Percentiles rank a stretch among this genome's conserved stretches.
phyloP scores from a whole-genome alignment of 352 stramenopile species.

The Phytophthora idaei region DNA sequence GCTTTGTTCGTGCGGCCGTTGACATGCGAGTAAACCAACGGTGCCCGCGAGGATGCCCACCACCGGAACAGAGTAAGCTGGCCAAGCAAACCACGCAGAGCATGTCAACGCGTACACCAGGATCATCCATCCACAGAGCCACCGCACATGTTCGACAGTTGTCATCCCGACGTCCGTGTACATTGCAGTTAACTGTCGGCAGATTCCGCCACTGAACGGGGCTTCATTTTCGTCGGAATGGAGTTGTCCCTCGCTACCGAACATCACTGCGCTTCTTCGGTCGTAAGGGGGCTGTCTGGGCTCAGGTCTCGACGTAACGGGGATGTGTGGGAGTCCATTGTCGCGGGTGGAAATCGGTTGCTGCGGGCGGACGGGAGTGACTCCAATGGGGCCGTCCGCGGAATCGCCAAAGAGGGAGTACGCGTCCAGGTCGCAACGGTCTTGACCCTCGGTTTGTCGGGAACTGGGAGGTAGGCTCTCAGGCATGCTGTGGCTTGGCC shows the following conservation, averaged over 20 bases:
- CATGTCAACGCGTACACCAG: slow-evolving; percentile 42
- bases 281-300: slow-evolving; percentile 1
- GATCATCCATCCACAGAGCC: slow-evolving; percentile 43
- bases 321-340: slow-evolving; percentile 14
- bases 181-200: slow-evolving; percentile 35
- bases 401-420: slow-evolving; percentile 19
- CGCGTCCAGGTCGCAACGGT: slow-evolving; percentile 18
- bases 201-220: slow-evolving; percentile 24
- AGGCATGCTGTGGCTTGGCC: background rate
- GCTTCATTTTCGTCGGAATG: slow-evolving; percentile 16
- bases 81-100: slow-evolving; percentile 39
- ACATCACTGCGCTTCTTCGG: background rate
- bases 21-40: slow-evolving; percentile 36
- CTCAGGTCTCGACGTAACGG: slow-evolving; percentile 9
- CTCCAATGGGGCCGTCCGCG: background rate
- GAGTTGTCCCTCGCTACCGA: slow-evolving; percentile 6
- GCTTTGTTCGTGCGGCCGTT: slow-evolving; percentile 31
- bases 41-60: slow-evolving; percentile 36
- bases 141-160: slow-evolving; percentile 43
- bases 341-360: slow-evolving; percentile 5
- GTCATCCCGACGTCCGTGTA: slow-evolving; percentile 43
- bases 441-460: background rate
- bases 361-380: slow-evolving; percentile 6
- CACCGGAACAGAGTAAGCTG: slow-evolving; percentile 34
- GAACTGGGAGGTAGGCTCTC: background rate